A percentile compares a stretch with the other conserved stretches of the same genome.
These are phyloP conservation scores for Trypanosomatidae sp. DNA, from an alignment of 208 protist species.

Conservation along the genomic window DNA sequence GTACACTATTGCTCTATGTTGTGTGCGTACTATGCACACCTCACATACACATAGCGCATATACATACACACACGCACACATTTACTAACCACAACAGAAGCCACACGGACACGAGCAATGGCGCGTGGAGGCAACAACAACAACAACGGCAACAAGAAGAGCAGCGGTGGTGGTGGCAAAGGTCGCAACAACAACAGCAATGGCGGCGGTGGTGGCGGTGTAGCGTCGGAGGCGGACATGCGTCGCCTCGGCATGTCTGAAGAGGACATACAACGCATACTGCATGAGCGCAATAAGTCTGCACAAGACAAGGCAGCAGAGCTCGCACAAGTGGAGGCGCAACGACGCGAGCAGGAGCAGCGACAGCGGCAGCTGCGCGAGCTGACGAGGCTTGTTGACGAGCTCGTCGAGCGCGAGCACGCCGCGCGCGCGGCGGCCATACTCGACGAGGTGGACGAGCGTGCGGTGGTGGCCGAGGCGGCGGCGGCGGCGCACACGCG, in stretches of 20 bases:
- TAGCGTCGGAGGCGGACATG: slow-evolving; percentile 60
- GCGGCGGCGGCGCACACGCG: slow-evolving; percentile 11
- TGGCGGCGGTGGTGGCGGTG: slow-evolving; percentile 10
- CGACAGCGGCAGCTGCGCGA: slow-evolving; percentile 18
- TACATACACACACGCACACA: too few species aligned
- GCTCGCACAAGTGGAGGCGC: slow-evolving; percentile 12
- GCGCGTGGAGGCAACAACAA: too few species aligned
- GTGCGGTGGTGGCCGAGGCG: slow-evolving; percentile 12
- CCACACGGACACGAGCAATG: too few species aligned
- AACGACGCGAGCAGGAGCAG: slow-evolving; percentile 14
- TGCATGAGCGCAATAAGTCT: slow-evolving; percentile 51
- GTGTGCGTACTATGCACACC: too few species aligned
- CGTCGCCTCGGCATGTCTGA: slow-evolving; percentile 61
- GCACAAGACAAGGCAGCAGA: slow-evolving; percentile 38
- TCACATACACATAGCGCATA: too few species aligned
- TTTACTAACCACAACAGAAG: too few species aligned
- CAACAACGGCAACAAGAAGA: slow-evolving; percentile 15
- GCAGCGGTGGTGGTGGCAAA: slow-evolving; percentile 27
- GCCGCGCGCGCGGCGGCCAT: slow-evolving; percentile 11
- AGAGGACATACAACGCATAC: slow-evolving; percentile 49
- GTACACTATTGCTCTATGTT: too few species aligned
- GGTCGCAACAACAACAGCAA: slow-evolving; percentile 21
- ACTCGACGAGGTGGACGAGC: slow-evolving; percentile 18
- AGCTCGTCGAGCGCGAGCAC: slow-evolving; percentile 8
- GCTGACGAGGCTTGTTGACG: slow-evolving; percentile 14